These are phyloP conservation scores for Aspergillus quadricinctus DNA, from an alignment of 2,329 filamentous ascomycete species.

Conservation along the genomic window DNA sequence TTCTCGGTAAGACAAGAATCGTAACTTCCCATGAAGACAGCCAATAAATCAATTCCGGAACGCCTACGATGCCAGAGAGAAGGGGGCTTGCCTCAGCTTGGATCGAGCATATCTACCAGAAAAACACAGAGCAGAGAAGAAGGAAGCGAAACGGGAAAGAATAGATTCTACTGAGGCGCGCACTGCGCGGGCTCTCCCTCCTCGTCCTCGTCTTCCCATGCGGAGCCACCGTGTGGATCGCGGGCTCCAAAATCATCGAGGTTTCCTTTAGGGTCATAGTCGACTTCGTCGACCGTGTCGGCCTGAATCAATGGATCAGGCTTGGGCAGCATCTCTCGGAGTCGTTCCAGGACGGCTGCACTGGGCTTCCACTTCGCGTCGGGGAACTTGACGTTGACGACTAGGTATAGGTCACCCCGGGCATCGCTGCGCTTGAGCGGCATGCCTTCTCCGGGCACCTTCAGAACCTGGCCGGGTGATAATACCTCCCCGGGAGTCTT, in stretches of 20 bases:
- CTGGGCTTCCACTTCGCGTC: slow-evolving; percentile 76
- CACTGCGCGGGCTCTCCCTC: slow-evolving; percentile 46
- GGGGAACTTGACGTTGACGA: slow-evolving; percentile 83
- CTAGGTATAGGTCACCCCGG: slow-evolving; percentile 82
- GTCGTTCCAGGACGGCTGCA: slow-evolving; percentile 63
- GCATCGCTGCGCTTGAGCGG: slow-evolving; percentile 78
- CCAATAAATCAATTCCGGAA: slow-evolving; percentile 12
- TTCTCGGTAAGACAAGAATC: background rate
- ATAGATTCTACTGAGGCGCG: slow-evolving; percentile 42
- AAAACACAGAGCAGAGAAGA: slow-evolving; percentile 1
- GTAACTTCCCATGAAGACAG: background rate
- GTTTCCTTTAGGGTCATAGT: slow-evolving; percentile 76
- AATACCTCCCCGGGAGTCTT: slow-evolving; percentile 75
- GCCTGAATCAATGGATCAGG: slow-evolving; percentile 59
- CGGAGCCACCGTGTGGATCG: slow-evolving; percentile 39
- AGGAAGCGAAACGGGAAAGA: slow-evolving; percentile 6
- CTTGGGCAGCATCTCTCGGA: slow-evolving; percentile 71
- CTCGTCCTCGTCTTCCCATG: slow-evolving; percentile 49
- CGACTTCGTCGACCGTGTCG: slow-evolving; percentile 79
- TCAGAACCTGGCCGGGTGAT: slow-evolving; percentile 77
- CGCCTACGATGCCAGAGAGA: slow-evolving; percentile 28
- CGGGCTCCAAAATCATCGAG: slow-evolving; percentile 63
- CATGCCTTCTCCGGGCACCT: slow-evolving; percentile 89
- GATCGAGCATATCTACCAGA: slow-evolving; percentile 17
- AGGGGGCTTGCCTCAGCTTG: slow-evolving; percentile 5